These are phyloP conservation scores for Trichothecium roseum DNA, from an alignment of 2,329 filamentous ascomycete species.

Conservation along the genomic window DNA sequence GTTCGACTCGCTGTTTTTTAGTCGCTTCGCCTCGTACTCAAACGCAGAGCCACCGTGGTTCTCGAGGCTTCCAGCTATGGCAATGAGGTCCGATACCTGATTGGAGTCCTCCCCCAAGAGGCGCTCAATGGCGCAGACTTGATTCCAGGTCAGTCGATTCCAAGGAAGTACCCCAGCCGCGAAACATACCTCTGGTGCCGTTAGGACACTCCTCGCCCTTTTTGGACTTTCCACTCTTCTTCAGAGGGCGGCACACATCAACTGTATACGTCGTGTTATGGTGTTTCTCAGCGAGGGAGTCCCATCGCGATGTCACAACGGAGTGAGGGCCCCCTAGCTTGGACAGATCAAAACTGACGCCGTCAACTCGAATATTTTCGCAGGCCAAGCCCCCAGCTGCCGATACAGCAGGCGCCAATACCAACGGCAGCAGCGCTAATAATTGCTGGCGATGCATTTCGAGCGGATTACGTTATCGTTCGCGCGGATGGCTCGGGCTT, in stretches of 20 bases:
- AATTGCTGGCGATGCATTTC: not conserved
- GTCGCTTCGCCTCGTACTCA: conserved; percentile 53
- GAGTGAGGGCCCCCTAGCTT: conserved; percentile 57
- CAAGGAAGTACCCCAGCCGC: not conserved
- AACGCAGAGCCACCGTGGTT: conserved; percentile 47
- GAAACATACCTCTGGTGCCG: conserved; percentile 52
- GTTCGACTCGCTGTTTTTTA: conserved; percentile 55
- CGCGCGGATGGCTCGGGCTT: too few relatives aligned
- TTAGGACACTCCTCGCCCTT: conserved; percentile 54
- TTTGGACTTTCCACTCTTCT: conserved; percentile 44
- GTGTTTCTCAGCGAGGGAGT: conserved; percentile 38
- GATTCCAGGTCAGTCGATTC: not conserved
- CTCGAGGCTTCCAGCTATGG: conserved; percentile 64
- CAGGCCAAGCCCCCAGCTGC: conserved; percentile 47
- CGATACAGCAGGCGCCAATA: conserved; percentile 22
- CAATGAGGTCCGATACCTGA: conserved; percentile 46
- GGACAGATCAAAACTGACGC: conserved; percentile 52
- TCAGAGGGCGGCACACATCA: conserved; percentile 62
- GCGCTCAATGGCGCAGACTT: conserved; percentile 68
- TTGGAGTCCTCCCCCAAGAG: conserved; percentile 39
- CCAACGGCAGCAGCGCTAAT: conserved; percentile 16
- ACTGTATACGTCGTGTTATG: conserved; percentile 72
- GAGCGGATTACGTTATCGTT: too few relatives aligned
- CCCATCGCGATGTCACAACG: conserved; percentile 48
- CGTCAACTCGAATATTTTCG: conserved; percentile 47